phyloP scores from a whole-genome alignment of 768 basidiomycete species.

The Mycena metata region DNA sequence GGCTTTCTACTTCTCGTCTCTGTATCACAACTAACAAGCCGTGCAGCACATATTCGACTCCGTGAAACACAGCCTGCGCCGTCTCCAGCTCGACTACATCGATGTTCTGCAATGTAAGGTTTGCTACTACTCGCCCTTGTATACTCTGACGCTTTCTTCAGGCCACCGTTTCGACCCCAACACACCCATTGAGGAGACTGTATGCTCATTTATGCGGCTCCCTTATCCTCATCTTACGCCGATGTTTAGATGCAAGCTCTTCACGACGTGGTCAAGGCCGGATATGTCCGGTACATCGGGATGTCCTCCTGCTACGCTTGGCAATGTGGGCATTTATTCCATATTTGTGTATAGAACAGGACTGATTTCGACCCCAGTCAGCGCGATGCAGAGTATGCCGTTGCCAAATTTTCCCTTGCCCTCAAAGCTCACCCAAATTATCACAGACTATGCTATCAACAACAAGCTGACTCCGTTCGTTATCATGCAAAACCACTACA shows the following conservation, averaged over 20 bases:
- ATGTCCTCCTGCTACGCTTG: constrained; percentile 69
- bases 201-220: constrained; percentile 35
- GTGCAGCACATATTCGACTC: constrained; percentile 69
- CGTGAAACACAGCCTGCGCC: constrained; percentile 57
- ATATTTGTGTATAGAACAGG: background rate
- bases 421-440: background rate
- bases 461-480: constrained; percentile 74
- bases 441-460: constrained; percentile 68
- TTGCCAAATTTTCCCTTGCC: background rate
- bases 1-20: background rate
- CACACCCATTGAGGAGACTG: constrained; percentile 68
- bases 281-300: constrained; percentile 72
- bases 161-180: constrained; percentile 71
- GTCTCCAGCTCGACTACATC: constrained; percentile 66
- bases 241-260: constrained; percentile 72
- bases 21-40: background rate
- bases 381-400: constrained; percentile 65
- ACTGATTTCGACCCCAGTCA: constrained; percentile 50
- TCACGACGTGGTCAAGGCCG: constrained; percentile 74
- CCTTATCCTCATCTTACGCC: background rate
- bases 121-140: background rate
- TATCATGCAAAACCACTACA: constrained; percentile 79
- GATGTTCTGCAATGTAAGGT: constrained; percentile 66
- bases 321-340: constrained; percentile 57
- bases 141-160: constrained; percentile 28